Conservation (phyloP, 2,329 filamentous ascomycete species). For the Coniochaeta sp. region DNA sequence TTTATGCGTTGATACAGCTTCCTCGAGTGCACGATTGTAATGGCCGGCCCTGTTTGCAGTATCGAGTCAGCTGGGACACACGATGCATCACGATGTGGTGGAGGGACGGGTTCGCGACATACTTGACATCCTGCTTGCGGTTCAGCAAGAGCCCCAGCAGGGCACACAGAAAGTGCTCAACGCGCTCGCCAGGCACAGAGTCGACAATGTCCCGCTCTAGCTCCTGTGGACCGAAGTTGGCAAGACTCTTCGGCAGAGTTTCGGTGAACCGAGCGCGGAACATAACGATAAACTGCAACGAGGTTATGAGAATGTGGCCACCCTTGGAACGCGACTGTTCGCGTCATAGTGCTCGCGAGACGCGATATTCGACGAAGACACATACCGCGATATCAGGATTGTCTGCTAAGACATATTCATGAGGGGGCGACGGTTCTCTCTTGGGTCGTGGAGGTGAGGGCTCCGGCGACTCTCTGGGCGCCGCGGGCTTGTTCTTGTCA, state of each 20-base stretch:
- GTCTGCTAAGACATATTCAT: constrained; percentile 84
- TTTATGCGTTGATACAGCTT: constrained; percentile 79
- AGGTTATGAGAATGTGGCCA: constrained; percentile 10
- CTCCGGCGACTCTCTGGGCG: constrained; percentile 37
- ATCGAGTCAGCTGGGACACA: neutral
- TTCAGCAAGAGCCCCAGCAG: constrained; percentile 84
- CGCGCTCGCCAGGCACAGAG: constrained; percentile 69
- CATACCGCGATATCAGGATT: constrained; percentile 88
- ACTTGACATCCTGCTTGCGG: constrained; percentile 98
- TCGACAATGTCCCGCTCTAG: constrained; percentile 82
- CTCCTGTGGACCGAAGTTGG: constrained; percentile 91
- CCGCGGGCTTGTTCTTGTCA: constrained; percentile 32
- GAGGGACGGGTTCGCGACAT: constrained; percentile 36
- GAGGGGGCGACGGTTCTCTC: constrained; percentile 78
- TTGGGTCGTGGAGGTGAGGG: constrained; percentile 64
- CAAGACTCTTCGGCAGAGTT: constrained; percentile 76
- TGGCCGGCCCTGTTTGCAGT: constrained; percentile 65
- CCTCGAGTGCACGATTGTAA: constrained; percentile 87
- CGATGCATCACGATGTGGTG: neutral
- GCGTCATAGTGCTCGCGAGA: constrained; percentile 35
- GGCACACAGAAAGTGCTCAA: constrained; percentile 84
- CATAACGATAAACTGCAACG: constrained; percentile 88
- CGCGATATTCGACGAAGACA: constrained; percentile 34
- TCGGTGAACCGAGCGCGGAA: constrained; percentile 91
- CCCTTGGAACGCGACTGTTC: constrained; percentile 41